Evolutionary conservation across 2,329 filamentous ascomycete genomes (phyloP).

Genomic region (Pseudogymnoascus sp.): DNA sequence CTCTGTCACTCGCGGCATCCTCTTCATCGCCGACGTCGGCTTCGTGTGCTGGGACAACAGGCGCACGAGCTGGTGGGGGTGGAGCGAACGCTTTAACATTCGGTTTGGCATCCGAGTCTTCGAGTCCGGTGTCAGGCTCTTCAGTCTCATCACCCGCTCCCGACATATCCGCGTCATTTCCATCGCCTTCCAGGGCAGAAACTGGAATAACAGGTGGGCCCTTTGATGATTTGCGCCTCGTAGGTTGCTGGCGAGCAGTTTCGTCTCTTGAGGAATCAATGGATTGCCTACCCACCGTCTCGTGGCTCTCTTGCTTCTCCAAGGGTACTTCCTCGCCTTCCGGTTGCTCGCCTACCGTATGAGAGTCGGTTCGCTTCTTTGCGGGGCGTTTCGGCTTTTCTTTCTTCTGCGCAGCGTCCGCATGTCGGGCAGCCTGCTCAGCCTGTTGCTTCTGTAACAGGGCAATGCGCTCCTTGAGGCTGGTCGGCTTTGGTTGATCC

Average conservation of each 20-base stretch:
- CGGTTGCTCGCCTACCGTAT: slow-evolving; percentile 31
- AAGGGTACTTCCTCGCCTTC: slow-evolving; percentile 31
- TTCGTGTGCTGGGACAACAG: slow-evolving; percentile 32
- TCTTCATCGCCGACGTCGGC: slow-evolving; percentile 42
- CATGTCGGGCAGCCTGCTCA: slow-evolving; percentile 78
- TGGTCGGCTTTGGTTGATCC: slow-evolving; percentile 84
- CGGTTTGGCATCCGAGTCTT: slow-evolving; percentile 61
- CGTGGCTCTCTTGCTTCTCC: slow-evolving; percentile 43
- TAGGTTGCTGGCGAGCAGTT: slow-evolving; percentile 35
- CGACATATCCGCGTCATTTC: slow-evolving; percentile 59
- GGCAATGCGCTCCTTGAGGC: slow-evolving; percentile 90
- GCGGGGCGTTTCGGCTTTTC: slow-evolving; percentile 76
- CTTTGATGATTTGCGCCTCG: slow-evolving; percentile 48
- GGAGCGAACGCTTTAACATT: slow-evolving; percentile 18
- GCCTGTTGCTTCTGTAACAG: slow-evolving; percentile 88
- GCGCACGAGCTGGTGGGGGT: slow-evolving; percentile 34
- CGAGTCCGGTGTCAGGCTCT: slow-evolving; percentile 57
- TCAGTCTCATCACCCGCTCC: slow-evolving; percentile 58
- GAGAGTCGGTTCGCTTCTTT: slow-evolving; percentile 56
- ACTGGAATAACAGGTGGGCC: slow-evolving; percentile 29
- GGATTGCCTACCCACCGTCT: slow-evolving; percentile 42
- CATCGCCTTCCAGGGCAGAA: slow-evolving; percentile 36
- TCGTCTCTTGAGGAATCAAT: slow-evolving; percentile 39
- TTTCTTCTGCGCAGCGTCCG: slow-evolving; percentile 70
- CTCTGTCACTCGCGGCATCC: slow-evolving; percentile 37